Base-by-base conservation (phyloP, 805 yeast genomes). In the Sugiyamaella marilandica region DNA sequence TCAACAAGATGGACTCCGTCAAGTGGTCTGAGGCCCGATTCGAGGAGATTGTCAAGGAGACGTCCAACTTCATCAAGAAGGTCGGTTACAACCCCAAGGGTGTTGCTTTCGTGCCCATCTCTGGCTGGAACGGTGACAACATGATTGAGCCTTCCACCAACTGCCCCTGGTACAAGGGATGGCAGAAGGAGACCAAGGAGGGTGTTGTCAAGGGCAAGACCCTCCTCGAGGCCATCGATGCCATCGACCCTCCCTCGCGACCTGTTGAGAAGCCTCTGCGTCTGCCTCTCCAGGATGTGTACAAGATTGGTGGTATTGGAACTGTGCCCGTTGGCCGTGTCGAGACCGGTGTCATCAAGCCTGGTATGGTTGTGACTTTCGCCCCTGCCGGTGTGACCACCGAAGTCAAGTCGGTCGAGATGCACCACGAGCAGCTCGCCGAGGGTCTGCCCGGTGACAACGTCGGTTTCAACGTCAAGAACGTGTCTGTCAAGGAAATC, bases 1-100 rank as follows among this genome's bases (percentile, higher is more conserved):
- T 86, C 78, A 87, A 87, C 90, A 87, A 87, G 87, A 87, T 87
- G 95, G 95, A 87, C 81, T 83, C 94, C 73, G 89, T 84, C 71
- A 84, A 86, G 73, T 87, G 95, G 95, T 79, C 82, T 65, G 82
- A 87, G 80, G 71, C 77, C 66, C 84, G 95, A 78, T 87, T 76
- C 79, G 82, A 82, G 65, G 90, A 85, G 73, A 85, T 84, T 66
- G 70, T 75, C 72, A 83, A 82, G 81, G 89, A 85, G 77, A 79
- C 87, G 66, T 71, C 85, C 62, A 82, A 82, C 78, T 85, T 85
- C 81, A 81, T 84, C 80, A 83, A 82, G 85, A 80, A 84, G 81
- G 89, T 83, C 65, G 92, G 92, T 74, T 85, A 76, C 86, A 81
- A 81, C 81, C 85, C 87, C 71, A 80, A 83, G 81, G 77, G 84